These are phyloP conservation scores for Murraya koenigii DNA, from an alignment of 345 rosid species.

Conservation along the genomic window DNA sequence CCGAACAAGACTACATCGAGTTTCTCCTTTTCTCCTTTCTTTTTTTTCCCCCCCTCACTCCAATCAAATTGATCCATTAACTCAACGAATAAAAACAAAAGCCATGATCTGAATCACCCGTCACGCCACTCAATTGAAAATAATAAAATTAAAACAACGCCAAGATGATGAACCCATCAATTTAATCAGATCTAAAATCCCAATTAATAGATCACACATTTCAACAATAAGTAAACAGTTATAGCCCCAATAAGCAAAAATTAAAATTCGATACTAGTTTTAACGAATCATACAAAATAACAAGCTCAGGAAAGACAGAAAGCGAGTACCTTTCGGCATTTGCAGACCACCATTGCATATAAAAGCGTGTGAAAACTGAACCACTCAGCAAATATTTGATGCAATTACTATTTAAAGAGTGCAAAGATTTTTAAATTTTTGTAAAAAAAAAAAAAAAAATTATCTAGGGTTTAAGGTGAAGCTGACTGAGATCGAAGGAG, in stretches of 20 bases:
- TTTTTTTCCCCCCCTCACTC: too few species aligned
- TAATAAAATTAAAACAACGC: neutral
- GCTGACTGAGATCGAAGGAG: neutral
- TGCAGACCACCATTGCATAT: constrained; percentile 83
- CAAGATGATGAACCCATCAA: neutral
- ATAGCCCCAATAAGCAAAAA: neutral
- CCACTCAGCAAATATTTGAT: constrained; percentile 12
- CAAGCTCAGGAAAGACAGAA: neutral
- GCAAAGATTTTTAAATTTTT: neutral
- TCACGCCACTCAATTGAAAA: neutral
- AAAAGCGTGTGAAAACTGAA: constrained; percentile 17
- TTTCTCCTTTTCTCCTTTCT: neutral
- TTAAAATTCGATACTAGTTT: neutral
- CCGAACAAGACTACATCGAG: neutral
- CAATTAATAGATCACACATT: constrained; percentile 1
- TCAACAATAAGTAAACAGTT: neutral
- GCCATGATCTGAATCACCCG: neutral
- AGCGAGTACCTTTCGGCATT: constrained; percentile 74
- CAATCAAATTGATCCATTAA: neutral
- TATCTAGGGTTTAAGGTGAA: constrained; percentile 22
- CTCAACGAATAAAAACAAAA: neutral
- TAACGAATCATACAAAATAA: neutral
- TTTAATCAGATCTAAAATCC: constrained; percentile 22
- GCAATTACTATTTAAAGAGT: neutral
- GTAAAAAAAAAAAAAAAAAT: neutral